Base-by-base conservation (phyloP, 2,329 filamentous ascomycete species). In the Aspergillus sp. region DNA sequence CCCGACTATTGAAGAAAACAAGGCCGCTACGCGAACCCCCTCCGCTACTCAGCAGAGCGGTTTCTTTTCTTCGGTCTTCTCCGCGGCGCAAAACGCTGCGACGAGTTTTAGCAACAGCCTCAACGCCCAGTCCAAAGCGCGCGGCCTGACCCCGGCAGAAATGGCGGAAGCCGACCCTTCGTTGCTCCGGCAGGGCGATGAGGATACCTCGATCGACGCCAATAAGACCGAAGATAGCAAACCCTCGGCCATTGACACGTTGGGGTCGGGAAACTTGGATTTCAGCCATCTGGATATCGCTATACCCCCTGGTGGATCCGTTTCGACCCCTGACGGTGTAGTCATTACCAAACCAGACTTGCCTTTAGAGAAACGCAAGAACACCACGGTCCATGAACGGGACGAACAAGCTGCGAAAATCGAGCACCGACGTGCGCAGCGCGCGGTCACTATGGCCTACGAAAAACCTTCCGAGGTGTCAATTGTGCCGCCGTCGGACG, bases 31-130 rank as follows among this genome's bases (percentile, higher is more conserved):
- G n/a, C 87, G 85, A 61, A 81, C 84, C 67, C 69, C 86, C 36
- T 80, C 84, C 31, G 83, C 85, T n/a, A 78, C 76, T 32, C 75
- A 77, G 53, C 77, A 78, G 56, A 76, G 75, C 32, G 88, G 92
- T 1, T 98, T 99, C 79, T 98, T 99, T 77, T 96, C 92, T 4
- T 93, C 91, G 26, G 90, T 99, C 71, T 87, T 99, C 64, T 94
- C 92, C 46, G 94, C 90, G 50, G 95, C 95, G 18, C 94, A 98
- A 75, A 97, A 90, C 83, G 94, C 94, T 49, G 92, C 93, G 14
- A 91, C 85, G 63, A 91, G 88, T 52, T 88, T 97, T 51, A 85
- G 86, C 52, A 93, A 87, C 72, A 80, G 77, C 36, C 78, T 83
- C 42, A 81, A 81, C 51, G 81, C 82, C 31, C 81, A 86, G 55